Evolutionary conservation across 140 eudicot genomes (phyloP).

Genomic region (Ambrosia hybrid): DNA sequence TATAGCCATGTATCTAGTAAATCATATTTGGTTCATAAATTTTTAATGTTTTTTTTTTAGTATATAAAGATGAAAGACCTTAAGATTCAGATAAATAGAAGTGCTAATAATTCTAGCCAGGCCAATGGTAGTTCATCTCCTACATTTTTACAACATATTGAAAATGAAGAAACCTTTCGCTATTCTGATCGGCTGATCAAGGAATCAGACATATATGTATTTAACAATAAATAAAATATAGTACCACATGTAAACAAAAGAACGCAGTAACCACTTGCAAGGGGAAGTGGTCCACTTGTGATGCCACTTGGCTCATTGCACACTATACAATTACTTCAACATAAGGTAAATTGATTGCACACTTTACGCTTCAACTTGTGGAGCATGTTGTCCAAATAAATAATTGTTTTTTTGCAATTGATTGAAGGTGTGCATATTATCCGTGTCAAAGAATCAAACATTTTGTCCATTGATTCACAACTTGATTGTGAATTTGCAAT

Average conservation of each 20-base stretch:
- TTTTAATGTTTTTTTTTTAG: too few relatives aligned
- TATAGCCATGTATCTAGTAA: too few relatives aligned
- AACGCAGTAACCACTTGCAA: background rate
- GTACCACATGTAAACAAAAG: conserved; percentile 19
- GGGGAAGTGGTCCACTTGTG: conserved; percentile 25
- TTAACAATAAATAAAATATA: too few relatives aligned
- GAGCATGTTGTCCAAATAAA: background rate
- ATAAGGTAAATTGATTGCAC: background rate
- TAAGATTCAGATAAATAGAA: too few relatives aligned
- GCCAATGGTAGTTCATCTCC: too few relatives aligned
- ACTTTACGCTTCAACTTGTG: background rate
- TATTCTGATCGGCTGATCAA: too few relatives aligned
- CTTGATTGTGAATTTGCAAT: background rate
- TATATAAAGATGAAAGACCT: too few relatives aligned
- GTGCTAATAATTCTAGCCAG: too few relatives aligned
- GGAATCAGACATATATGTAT: too few relatives aligned
- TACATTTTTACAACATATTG: too few relatives aligned
- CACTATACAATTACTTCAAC: background rate
- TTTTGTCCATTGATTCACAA: background rate
- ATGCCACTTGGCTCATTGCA: conserved; percentile 6
- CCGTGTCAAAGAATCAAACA: background rate
- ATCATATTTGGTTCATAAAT: too few relatives aligned
- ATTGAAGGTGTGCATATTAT: background rate
- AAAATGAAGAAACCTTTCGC: too few relatives aligned
- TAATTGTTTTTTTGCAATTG: background rate